These are phyloP conservation scores for Pachysandra terminalis DNA, from an alignment of 164 flowering plant genomes.

Conservation along the genomic window DNA sequence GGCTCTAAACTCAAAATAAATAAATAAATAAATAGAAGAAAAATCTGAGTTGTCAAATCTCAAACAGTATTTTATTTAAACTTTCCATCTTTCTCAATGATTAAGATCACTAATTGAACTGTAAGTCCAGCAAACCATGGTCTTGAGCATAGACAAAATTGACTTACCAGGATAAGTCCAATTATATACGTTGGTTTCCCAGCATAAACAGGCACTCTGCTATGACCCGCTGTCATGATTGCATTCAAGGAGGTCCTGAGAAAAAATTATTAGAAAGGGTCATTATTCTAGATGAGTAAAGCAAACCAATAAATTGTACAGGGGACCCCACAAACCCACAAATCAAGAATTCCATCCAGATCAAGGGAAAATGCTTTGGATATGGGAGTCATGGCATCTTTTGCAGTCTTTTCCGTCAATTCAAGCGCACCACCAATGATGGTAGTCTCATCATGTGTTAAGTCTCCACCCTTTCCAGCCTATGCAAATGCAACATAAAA, in stretches of 20 bases:
- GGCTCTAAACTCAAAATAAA: not conserved
- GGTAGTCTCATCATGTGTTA: constrained; percentile 96
- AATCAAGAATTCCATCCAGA: constrained; percentile 79
- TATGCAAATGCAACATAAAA: constrained; percentile 23
- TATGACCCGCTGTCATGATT: constrained; percentile 84
- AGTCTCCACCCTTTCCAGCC: constrained; percentile 99
- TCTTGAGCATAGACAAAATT: not conserved
- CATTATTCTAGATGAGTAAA: not conserved
- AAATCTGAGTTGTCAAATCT: not conserved
- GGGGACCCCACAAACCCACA: constrained; percentile 58
- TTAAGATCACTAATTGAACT: not conserved
- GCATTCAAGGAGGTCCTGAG: constrained; percentile 69
- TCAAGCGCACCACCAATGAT: constrained; percentile 93
- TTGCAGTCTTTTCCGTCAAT: constrained; percentile 87
- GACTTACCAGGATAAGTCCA: constrained; percentile 75
- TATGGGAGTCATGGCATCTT: constrained; percentile 95
- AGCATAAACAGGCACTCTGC: constrained; percentile 83
- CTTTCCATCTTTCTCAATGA: not conserved
- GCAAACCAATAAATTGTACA: constrained; percentile 5
- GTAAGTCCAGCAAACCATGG: too few species aligned
- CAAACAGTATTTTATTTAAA: not conserved
- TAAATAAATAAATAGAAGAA: too few species aligned
- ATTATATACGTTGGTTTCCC: constrained; percentile 63
- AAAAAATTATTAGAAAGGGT: constrained; percentile 10
- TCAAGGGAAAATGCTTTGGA: constrained; percentile 89